A percentile compares a stretch with the other conserved stretches of the same genome.
Evolutionary conservation across 768 basidiomycete genomes (phyloP).

Genomic region (Termitomyces sp.): DNA sequence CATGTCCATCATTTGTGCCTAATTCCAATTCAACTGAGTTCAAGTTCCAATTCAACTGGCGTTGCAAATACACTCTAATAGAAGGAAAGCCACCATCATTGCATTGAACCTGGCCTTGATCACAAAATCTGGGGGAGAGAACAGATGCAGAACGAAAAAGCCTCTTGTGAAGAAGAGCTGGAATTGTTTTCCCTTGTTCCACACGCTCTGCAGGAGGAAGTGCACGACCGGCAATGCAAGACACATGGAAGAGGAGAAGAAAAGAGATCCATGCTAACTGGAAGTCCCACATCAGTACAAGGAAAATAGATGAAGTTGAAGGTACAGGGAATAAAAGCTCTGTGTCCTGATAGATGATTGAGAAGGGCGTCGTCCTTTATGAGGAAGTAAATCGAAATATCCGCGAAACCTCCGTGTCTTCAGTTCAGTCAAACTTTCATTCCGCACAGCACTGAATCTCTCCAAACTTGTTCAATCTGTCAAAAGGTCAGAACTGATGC

Average conservation of each 20-base stretch:
- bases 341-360: background rate
- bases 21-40: too few relatives aligned
- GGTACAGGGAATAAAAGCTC: background rate
- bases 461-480: background rate
- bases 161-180: conserved; percentile 6
- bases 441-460: background rate
- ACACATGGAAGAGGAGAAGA: background rate
- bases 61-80: too few relatives aligned
- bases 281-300: background rate
- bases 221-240: background rate
- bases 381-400: background rate
- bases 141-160: background rate
- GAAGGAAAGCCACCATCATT: conserved; percentile 6
- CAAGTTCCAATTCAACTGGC: too few relatives aligned
- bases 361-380: background rate
- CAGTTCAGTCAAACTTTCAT: background rate
- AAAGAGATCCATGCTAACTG: background rate
- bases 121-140: conserved; percentile 4
- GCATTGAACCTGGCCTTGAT: conserved; percentile 7
- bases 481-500: background rate
- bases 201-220: background rate
- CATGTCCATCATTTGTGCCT: too few relatives aligned
- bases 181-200: background rate
- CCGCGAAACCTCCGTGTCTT: background rate
- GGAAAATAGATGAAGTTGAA: too few relatives aligned